A percentile compares a stretch with the other conserved stretches of the same genome.
These are phyloP conservation scores for Hansenula anomala DNA, from an alignment of 1,139 yeast species.

Conservation along the genomic window DNA sequence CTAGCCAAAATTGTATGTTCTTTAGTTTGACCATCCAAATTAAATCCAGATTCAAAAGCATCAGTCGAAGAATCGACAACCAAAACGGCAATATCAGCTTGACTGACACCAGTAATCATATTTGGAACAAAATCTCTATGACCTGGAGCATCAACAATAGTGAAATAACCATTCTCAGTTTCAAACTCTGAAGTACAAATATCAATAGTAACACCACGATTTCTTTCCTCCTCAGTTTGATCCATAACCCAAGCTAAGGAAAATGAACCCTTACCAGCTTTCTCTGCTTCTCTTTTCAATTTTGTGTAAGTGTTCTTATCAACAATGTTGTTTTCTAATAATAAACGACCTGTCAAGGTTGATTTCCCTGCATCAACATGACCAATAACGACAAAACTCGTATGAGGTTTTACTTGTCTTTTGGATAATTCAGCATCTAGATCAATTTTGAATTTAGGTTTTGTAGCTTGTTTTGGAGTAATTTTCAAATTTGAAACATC, in stretches of 20 bases:
- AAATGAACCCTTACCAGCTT: constrained; percentile 85
- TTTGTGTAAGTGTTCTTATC: constrained; percentile 74
- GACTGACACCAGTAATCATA: constrained; percentile 96
- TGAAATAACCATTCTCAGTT: constrained; percentile 59
- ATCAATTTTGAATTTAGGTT: constrained; percentile 30
- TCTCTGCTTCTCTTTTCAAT: constrained; percentile 74
- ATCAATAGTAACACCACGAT: constrained; percentile 90
- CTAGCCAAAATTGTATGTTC: constrained; percentile 87
- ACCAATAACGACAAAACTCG: constrained; percentile 84
- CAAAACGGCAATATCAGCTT: constrained; percentile 56
- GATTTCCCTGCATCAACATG: constrained; percentile 99
- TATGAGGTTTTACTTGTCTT: constrained; percentile 50
- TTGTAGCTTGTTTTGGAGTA: constrained; percentile 25
- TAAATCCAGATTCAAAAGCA: constrained; percentile 88
- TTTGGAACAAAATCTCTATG: constrained; percentile 98
- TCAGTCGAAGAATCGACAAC: constrained; percentile 67
- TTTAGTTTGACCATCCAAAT: constrained; percentile 86
- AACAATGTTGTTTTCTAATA: constrained; percentile 78
- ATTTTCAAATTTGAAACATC: constrained; percentile 17
- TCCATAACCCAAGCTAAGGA: constrained; percentile 98
- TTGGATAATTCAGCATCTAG: constrained; percentile 33
- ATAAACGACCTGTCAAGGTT: constrained; percentile 84
- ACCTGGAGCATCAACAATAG: constrained; percentile 97
- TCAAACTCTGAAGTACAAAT: constrained; percentile 83
- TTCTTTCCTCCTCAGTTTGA: constrained; percentile 87